Evolutionary conservation across 2,329 filamentous ascomycete species (phyloP).

Genomic region (Hypoxylon sp.): DNA sequence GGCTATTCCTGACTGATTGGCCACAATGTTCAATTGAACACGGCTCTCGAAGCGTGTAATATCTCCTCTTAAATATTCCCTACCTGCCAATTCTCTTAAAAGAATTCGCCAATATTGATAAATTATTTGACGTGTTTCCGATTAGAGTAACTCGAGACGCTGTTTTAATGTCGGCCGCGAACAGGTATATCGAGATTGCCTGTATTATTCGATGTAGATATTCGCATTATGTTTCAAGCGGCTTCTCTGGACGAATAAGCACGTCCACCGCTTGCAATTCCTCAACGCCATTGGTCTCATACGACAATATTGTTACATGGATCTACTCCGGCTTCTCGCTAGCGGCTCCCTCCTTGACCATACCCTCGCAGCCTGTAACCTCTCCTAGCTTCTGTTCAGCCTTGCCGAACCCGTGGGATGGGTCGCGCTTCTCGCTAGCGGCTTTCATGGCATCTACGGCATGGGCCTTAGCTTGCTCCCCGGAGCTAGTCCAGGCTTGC

Average conservation of each 20-base stretch:
- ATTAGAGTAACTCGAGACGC: too few relatives aligned
- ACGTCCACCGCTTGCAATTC: not conserved
- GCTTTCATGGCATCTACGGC: slow-evolving; percentile 73
- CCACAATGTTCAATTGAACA: too few relatives aligned
- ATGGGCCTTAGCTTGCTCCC: slow-evolving; percentile 72
- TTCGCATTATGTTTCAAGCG: not conserved
- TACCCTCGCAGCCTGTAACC: slow-evolving; percentile 75
- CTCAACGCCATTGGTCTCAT: slow-evolving; percentile 3
- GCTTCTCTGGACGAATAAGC: not conserved
- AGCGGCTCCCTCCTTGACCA: slow-evolving; percentile 71
- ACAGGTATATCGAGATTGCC: not conserved
- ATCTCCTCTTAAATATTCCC: too few relatives aligned
- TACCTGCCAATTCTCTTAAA: too few relatives aligned
- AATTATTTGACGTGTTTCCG: too few relatives aligned
- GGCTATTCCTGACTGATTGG: too few relatives aligned
- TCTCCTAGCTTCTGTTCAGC: slow-evolving; percentile 74
- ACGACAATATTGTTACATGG: not conserved
- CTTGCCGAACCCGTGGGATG: slow-evolving; percentile 69
- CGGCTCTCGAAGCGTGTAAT: too few relatives aligned
- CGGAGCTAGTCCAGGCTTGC: slow-evolving; percentile 72
- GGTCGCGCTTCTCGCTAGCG: slow-evolving; percentile 68
- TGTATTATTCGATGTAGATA: not conserved
- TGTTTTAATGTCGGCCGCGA: too few relatives aligned
- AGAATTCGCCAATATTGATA: too few relatives aligned
- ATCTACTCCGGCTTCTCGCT: slow-evolving; percentile 55